Conservation (phyloP, 805 yeast species). For the Ogataea degrootiae region DNA sequence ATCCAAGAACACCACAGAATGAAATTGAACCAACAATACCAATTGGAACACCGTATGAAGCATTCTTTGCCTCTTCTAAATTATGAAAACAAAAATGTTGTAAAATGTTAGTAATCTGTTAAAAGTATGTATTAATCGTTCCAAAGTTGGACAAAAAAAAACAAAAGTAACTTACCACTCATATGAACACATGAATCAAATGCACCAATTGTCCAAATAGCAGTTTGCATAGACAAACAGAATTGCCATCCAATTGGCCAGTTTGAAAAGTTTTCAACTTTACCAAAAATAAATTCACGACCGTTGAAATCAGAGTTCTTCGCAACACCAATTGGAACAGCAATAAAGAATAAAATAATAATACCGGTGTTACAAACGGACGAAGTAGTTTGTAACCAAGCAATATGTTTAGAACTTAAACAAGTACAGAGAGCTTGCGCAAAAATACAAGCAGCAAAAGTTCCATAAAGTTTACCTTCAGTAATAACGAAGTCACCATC, state of each 20-base stretch:
- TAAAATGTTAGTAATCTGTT: too few species aligned
- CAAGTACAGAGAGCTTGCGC: conserved; percentile 51
- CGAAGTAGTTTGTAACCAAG: conserved; percentile 56
- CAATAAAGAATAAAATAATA: conserved; percentile 53
- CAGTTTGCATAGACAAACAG: conserved; percentile 47
- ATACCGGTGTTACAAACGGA: conserved; percentile 49
- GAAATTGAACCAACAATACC: conserved; percentile 58
- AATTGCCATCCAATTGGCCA: conserved; percentile 59
- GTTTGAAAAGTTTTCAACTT: conserved; percentile 43
- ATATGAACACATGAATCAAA: conserved; percentile 71
- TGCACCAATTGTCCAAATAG: conserved; percentile 72
- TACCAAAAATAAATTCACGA: conserved; percentile 54
- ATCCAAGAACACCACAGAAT: conserved; percentile 58
- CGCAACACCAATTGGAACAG: conserved; percentile 57
- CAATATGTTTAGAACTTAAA: conserved; percentile 50
- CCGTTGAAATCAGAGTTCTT: conserved; percentile 38
- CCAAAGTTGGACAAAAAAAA: too few species aligned
- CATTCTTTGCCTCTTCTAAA: conserved; percentile 53
- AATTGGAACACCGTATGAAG: conserved; percentile 57
- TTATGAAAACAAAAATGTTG: too few species aligned
- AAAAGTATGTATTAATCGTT: too few species aligned
- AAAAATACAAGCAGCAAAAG: conserved; percentile 56
- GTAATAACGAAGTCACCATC: conserved; percentile 56
- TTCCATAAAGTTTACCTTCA: conserved; percentile 53
- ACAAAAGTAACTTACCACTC: conserved; percentile 33